Percentiles rank a stretch among this genome's conserved stretches.
phyloP scores from a whole-genome alignment of 2,329 filamentous ascomycete genomes.

The Fusarium sp. region DNA sequence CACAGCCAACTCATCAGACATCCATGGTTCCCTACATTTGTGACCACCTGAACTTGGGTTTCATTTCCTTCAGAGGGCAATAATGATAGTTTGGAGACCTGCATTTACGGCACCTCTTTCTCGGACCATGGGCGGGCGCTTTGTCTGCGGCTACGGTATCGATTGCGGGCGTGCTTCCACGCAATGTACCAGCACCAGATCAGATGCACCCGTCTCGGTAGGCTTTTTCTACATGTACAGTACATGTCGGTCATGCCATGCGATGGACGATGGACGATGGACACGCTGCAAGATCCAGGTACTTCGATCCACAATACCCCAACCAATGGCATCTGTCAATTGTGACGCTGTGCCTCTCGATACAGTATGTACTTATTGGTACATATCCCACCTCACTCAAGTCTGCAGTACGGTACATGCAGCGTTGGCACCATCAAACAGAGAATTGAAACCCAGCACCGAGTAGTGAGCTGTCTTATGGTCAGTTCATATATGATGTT shows the following conservation, averaged over 20 bases:
- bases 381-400: constrained; percentile 9
- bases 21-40: constrained; percentile 29
- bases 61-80: constrained; percentile 7
- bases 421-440: constrained; percentile 35
- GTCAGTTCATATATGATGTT: constrained; percentile 36
- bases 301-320: constrained; percentile 37
- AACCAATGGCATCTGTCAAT: constrained; percentile 26
- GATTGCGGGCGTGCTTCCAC: constrained; percentile 16
- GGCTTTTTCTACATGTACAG: constrained; percentile 4
- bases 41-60: constrained; percentile 11
- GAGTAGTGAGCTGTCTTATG: constrained; percentile 15
- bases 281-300: constrained; percentile 38
- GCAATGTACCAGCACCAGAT: constrained; percentile 21
- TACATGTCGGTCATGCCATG: constrained; percentile 33
- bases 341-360: constrained; percentile 7
- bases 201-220: constrained; percentile 27
- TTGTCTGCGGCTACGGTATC: neutral
- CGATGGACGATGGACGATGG: constrained; percentile 17
- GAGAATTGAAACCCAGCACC: constrained; percentile 25
- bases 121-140: constrained; percentile 14
- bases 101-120: constrained; percentile 3
- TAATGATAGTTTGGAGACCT: constrained; percentile 21
- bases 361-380: neutral
- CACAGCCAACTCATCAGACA: constrained; percentile 49
- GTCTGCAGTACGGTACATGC: constrained; percentile 2